Evolutionary conservation across 768 basidiomycete genomes (phyloP), one percentile per base, ranked within the genome.

Genomic region (Mycena alexandri): DNA sequence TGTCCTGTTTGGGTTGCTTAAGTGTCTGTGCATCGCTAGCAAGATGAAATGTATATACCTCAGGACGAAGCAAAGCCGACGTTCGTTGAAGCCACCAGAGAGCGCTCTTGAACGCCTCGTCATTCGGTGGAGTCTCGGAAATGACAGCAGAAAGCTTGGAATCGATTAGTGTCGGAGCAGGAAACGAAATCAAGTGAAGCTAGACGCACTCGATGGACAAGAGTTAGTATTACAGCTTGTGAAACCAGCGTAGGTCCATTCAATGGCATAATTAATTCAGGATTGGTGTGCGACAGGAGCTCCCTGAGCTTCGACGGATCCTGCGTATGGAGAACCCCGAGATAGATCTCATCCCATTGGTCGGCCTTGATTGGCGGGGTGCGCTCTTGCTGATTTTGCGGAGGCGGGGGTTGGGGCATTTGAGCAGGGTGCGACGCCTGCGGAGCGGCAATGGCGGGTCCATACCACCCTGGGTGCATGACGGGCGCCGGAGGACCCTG

Each of bases 61-160:
- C 90, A 56, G 93, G 89, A 74, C 91, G 91, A 69, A 95, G 85
- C 36, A 90, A 83, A 16, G 86, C 81, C 9, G 92, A 83, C 42
- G 91, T 84, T 61, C 93, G 89, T 75, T 94, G 92, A 71, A 95
- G 80, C 93, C 93, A 95, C 93, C 94, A 94, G 63, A 95, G 80
- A 9, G 91, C 87, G 16, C 86, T 87, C 79, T 94, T 94, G 85
- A 94, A 94, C 7, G 86, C 78, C 72, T 95, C 94, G 67, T 95
- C 93, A 53, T 85, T 84, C 12, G 93, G 92, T 8, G 91, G 86
- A 3, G 87, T 89, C 75, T 94, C 93, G 46, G 90, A 89, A 50
- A 94, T 86, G 65, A 91, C 85, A 33, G 87, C 85, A 64, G 93
- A 88, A 36, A 95, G 85, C 93, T 94, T 76, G 2, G 56, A 8